Base-by-base conservation (phyloP, 768 basidiomycete species). In the Macrolepiota albuminosa region DNA sequence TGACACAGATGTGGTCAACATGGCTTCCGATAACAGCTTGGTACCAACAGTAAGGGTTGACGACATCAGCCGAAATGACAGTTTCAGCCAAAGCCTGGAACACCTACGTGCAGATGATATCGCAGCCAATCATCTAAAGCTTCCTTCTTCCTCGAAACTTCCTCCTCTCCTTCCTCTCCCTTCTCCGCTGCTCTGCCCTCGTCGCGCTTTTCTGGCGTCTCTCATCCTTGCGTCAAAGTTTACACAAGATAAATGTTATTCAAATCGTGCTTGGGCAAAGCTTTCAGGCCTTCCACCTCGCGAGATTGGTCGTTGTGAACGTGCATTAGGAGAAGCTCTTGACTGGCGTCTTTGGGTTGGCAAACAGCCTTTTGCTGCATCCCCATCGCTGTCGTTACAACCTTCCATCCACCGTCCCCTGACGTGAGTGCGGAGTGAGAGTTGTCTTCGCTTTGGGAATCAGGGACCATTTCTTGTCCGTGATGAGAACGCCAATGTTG, bases 271-370 rank as follows among this genome's bases (percentile, higher is more conserved):
- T 18, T 97, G 95, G 95, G 90, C 91, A 1, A 94, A 95, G 68
- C 81, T 98, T 6, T 91, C 90, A n/a, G 93, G 94, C 18, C 80
- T 98, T 2, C 84, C 88, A 0, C 85, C 92, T 5, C 76, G 85
- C 45, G 95, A 98, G 76, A 90, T 98, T 54, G 87, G 91, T 42
- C 83, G 86, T 18, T 95, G 93, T 68, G 95, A 98, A 72, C 85
- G 91, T 26, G 91, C 90, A 0, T 83, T 98, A 45, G 91, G 93
- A 26, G 85, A 87, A 69, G 87, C 92, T 9, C 82, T 96, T 21
- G 87, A 87, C 61, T 96, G 92, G 91, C 83, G 91, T n/a, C 84
- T 95, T 26, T 95, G 93, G 92, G 91, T 95, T 43, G 92, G 92
- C 58, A 93, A 93, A 73, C 74, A 78, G 58, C 67, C 80, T 49